Conservation (phyloP, 768 basidiomycete species). For the Agaricus blazei region DNA sequence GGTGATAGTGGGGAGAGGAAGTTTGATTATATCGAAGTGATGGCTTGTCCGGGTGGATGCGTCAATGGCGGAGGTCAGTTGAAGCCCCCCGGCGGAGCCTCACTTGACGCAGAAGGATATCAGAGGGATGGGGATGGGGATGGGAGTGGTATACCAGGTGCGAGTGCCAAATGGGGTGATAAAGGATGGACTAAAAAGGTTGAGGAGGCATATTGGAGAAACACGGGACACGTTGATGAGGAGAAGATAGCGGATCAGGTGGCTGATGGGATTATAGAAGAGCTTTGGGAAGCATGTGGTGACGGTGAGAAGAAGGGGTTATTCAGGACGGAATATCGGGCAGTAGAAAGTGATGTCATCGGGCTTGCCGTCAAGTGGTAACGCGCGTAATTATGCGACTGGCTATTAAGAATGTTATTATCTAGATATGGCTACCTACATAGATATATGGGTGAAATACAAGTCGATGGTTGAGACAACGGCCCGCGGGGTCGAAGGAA, state of each 20-base stretch:
- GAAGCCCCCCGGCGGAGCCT: slow-evolving; percentile 23
- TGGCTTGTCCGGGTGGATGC: slow-evolving; percentile 98
- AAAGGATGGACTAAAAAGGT: slow-evolving; percentile 79
- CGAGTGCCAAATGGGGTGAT: slow-evolving; percentile 70
- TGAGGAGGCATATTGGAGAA: slow-evolving; percentile 79
- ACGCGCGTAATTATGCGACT: neutral
- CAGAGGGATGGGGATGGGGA: slow-evolving; percentile 54
- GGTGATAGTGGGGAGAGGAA: slow-evolving; percentile 32
- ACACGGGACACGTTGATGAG: slow-evolving; percentile 8
- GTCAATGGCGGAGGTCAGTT: slow-evolving; percentile 96
- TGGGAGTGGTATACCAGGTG: slow-evolving; percentile 39
- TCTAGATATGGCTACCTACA: slow-evolving; percentile 7
- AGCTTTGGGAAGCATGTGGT: slow-evolving; percentile 22
- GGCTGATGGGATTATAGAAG: slow-evolving; percentile 17
- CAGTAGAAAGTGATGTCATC: slow-evolving; percentile 81
- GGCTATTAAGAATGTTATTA: slow-evolving; percentile 11
- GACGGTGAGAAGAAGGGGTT: slow-evolving; percentile 38
- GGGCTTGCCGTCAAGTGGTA: slow-evolving; percentile 77
- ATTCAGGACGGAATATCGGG: slow-evolving; percentile 78
- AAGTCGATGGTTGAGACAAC: neutral
- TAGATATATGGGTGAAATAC: slow-evolving; percentile 7
- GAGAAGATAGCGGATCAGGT: slow-evolving; percentile 21
- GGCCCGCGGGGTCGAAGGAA: slow-evolving; percentile 6
- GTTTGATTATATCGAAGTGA: slow-evolving; percentile 94
- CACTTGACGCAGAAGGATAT: slow-evolving; percentile 59